Evolutionary conservation across 257 asterid genomes (phyloP).

Genomic region (Capsicum pubescens): DNA sequence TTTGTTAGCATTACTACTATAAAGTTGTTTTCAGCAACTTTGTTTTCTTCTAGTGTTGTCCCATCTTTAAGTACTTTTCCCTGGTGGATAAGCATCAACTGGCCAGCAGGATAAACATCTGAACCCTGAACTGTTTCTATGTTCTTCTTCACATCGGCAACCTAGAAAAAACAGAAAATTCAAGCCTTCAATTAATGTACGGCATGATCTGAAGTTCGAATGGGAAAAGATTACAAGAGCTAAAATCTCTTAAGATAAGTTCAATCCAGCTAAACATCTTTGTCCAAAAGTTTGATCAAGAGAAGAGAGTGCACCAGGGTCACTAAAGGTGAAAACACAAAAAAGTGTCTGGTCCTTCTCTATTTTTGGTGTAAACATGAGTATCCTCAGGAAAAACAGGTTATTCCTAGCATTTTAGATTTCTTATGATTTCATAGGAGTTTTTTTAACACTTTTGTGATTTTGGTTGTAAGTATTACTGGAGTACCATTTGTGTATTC

Average conservation of each 20-base stretch:
- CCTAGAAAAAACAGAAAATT: constrained; percentile 41
- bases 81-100: constrained; percentile 73
- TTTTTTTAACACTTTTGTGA: too few species aligned
- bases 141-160: constrained; percentile 71
- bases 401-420: too few species aligned
- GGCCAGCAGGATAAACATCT: constrained; percentile 71
- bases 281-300: background rate
- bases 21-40: constrained; percentile 71
- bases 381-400: too few species aligned
- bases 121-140: constrained; percentile 71
- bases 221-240: background rate
- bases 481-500: too few species aligned
- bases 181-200: background rate
- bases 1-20: constrained; percentile 70
- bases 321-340: background rate
- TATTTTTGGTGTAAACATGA: too few species aligned
- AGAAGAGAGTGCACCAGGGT: background rate
- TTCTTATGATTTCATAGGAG: too few species aligned
- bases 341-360: too few species aligned
- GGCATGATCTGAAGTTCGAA: background rate
- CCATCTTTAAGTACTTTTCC: constrained; percentile 84
- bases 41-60: constrained; percentile 69
- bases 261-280: constrained; percentile 26
- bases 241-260: constrained; percentile 6
- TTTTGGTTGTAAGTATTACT: too few species aligned